These are phyloP conservation scores for Saccharomycopsis sp. DNA, from an alignment of 805 yeast species.

Conservation along the genomic window DNA sequence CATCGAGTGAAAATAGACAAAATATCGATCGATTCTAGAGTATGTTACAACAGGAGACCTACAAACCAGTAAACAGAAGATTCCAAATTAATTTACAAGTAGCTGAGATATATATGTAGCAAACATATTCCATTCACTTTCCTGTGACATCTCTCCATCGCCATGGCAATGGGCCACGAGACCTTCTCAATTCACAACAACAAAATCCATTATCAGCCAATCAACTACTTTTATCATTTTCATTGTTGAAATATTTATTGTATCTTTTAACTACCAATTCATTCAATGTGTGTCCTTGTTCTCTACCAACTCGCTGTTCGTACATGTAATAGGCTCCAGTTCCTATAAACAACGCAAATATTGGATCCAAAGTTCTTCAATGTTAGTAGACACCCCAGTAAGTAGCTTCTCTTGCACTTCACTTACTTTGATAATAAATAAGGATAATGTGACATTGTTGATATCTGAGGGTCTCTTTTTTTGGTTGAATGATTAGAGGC, in stretches of 20 bases:
- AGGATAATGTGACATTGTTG: constrained; percentile 32
- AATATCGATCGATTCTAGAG: too few species aligned
- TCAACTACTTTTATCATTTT: too few species aligned
- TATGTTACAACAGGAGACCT: too few species aligned
- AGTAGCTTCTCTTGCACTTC: constrained; percentile 12
- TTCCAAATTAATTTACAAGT: too few species aligned
- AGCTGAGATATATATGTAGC: too few species aligned
- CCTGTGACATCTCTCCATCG: too few species aligned
- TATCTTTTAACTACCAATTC: constrained; percentile 40
- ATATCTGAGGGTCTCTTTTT: neutral
- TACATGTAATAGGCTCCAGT: constrained; percentile 55
- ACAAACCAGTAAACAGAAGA: too few species aligned
- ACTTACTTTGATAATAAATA: constrained; percentile 40
- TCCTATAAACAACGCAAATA: constrained; percentile 59
- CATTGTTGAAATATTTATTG: neutral
- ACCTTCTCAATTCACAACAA: too few species aligned
- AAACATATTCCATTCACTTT: too few species aligned
- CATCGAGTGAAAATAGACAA: too few species aligned
- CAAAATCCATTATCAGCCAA: too few species aligned
- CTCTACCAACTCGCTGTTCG: constrained; percentile 51
- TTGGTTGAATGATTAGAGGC: neutral
- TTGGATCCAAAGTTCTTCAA: constrained; percentile 49
- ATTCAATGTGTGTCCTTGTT: constrained; percentile 52
- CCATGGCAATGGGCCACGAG: too few species aligned
- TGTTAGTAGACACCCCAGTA: constrained; percentile 9